phyloP scores from a whole-genome alignment of 306 rosid species.

The Canavalia ensiformis region DNA sequence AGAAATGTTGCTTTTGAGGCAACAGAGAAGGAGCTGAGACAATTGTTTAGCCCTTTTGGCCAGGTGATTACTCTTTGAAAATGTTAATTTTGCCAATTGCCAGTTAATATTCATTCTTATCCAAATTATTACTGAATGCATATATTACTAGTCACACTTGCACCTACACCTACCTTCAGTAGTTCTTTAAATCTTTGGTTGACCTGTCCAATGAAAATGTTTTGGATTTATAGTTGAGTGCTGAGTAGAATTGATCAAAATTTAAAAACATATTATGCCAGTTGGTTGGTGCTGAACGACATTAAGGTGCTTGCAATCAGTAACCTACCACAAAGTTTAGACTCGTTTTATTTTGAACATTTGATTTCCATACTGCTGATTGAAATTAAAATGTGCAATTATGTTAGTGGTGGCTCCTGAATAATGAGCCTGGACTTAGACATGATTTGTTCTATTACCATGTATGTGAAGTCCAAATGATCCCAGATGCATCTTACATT shows the following conservation, averaged over 20 bases:
- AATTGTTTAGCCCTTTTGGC: slow-evolving; percentile 90
- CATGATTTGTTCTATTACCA: slow-evolving; percentile 5
- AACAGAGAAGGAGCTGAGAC: slow-evolving; percentile 83
- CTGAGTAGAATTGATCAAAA: neutral
- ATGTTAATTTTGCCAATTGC: slow-evolving; percentile 2
- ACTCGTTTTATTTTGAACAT: neutral
- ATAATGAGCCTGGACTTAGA: neutral
- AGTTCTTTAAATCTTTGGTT: neutral
- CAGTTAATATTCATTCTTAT: slow-evolving; percentile 1
- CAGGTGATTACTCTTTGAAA: slow-evolving; percentile 71
- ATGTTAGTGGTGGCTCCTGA: neutral
- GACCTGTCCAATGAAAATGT: slow-evolving; percentile 2
- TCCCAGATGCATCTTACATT: neutral
- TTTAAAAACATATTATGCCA: neutral
- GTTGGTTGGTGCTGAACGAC: neutral
- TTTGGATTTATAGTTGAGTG: slow-evolving; percentile 9
- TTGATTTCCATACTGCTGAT: slow-evolving; percentile 8
- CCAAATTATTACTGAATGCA: slow-evolving; percentile 19
- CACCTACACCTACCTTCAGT: neutral
- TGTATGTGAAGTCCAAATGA: slow-evolving; percentile 1
- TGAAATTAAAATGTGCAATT: neutral
- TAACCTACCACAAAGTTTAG: neutral
- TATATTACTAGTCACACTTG: neutral
- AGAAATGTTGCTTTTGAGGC: slow-evolving; percentile 94
- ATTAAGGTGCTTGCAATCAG: slow-evolving; percentile 5